These are phyloP conservation scores for Micromonas commoda DNA, from an alignment of 139 green algal species.

Conservation along the genomic window DNA sequence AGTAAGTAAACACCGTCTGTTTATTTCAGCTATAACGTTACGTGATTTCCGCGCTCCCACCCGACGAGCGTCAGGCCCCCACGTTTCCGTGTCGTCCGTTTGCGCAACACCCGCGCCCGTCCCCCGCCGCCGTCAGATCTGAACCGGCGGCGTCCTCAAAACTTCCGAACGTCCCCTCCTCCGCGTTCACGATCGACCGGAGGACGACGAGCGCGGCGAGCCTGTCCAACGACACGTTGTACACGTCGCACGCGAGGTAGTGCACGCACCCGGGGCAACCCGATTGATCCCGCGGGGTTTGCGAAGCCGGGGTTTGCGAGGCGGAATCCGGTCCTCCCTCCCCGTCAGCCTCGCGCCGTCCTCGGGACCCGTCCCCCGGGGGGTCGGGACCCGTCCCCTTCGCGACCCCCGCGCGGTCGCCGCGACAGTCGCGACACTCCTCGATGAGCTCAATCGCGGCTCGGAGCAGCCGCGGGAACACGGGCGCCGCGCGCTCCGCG, in stretches of 20 bases:
- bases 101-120: no score
- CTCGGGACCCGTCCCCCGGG: neutral
- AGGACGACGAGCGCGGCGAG: conserved; percentile 36
- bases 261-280: conserved; percentile 88
- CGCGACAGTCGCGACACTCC: conserved; percentile 56
- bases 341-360: no score
- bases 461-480: conserved; percentile 63
- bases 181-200: neutral
- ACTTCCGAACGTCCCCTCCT: neutral
- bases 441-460: conserved; percentile 62
- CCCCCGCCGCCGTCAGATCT: no score
- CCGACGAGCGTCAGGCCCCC: no score
- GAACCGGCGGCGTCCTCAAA: neutral
- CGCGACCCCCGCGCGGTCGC: neutral
- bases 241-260: conserved; percentile 68
- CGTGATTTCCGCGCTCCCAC: no score
- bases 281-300: conserved; percentile 20
- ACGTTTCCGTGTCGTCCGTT: no score
- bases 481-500: conserved; percentile 48
- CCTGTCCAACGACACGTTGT: conserved; percentile 72
- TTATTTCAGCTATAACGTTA: no score
- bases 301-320: no score
- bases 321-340: no score
- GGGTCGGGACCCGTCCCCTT: no score
- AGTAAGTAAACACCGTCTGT: no score